Conservation (phyloP, 2,329 filamentous ascomycete genomes). For the Colletotrichum spaethianum region DNA sequence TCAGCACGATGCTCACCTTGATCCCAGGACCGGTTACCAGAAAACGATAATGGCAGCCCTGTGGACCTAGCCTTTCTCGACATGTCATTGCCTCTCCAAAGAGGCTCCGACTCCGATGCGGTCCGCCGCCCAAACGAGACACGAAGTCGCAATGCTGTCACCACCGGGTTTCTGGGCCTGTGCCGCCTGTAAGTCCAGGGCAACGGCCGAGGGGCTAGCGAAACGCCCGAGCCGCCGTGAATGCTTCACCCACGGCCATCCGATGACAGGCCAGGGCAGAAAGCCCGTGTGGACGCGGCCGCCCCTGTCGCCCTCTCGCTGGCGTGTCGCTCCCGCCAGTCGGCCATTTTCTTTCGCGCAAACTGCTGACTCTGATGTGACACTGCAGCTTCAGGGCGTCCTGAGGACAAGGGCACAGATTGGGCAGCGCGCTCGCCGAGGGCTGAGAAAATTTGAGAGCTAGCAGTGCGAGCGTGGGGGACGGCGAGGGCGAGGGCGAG, state of each 20-base stretch:
- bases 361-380: conserved; percentile 22
- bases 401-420: conserved; percentile 7
- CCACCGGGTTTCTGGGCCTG: neutral
- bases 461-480: conserved; percentile 27
- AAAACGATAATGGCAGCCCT: conserved; percentile 2
- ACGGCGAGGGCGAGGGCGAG: conserved; percentile 1
- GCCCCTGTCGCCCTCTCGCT: neutral
- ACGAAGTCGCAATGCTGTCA: conserved; percentile 29
- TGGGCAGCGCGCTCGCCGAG: conserved; percentile 8
- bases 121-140: conserved; percentile 15
- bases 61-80: neutral
- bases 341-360: conserved; percentile 36
- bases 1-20: conserved; percentile 19
- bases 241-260: conserved; percentile 21
- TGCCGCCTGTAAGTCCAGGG: conserved; percentile 1
- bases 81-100: neutral
- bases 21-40: conserved; percentile 2
- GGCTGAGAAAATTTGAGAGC: conserved; percentile 5
- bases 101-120: conserved; percentile 7
- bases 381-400: conserved; percentile 25
- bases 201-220: neutral
- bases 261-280: conserved; percentile 1
- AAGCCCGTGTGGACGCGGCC: conserved; percentile 5
- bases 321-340: conserved; percentile 25
- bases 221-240: conserved; percentile 11